phyloP scores from a whole-genome alignment of 1,284 basidiomycete species.

The Fomitopsis schrenkii region DNA sequence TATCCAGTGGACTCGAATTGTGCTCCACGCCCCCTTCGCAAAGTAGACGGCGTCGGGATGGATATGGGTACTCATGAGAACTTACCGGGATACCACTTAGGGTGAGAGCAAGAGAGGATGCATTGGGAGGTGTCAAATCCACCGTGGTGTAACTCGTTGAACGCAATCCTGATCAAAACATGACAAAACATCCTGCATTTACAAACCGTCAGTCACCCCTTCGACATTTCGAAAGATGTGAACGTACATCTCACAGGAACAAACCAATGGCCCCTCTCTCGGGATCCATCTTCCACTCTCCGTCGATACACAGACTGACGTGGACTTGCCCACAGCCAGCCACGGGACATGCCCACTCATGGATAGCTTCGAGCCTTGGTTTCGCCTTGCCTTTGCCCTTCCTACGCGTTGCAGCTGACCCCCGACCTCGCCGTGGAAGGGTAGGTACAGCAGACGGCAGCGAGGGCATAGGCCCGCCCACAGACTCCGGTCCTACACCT shows the following conservation, averaged over 20 bases:
- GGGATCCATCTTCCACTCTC: conserved; percentile 44
- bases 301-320: conserved; percentile 48
- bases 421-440: conserved; percentile 2
- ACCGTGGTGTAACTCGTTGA: background rate
- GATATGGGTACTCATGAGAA: background rate
- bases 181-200: background rate
- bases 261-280: conserved; percentile 42
- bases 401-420: conserved; percentile 2
- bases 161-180: background rate
- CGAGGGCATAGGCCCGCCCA: background rate
- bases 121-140: background rate
- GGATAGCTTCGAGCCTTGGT: conserved; percentile 39
- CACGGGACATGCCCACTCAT: conserved; percentile 64
- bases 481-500: background rate
- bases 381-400: conserved; percentile 36
- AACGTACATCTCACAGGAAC: conserved; percentile 31
- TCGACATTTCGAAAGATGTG: background rate
- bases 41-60: too few species aligned
- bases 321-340: conserved; percentile 47
- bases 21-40: too few species aligned
- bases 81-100: background rate
- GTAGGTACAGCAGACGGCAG: conserved; percentile 1
- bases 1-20: too few species aligned
- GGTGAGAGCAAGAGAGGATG: background rate
- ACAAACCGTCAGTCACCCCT: background rate